Evolutionary conservation across 2,329 filamentous ascomycete species (phyloP).

Genomic region (Pseudogymnoascus sp.): DNA sequence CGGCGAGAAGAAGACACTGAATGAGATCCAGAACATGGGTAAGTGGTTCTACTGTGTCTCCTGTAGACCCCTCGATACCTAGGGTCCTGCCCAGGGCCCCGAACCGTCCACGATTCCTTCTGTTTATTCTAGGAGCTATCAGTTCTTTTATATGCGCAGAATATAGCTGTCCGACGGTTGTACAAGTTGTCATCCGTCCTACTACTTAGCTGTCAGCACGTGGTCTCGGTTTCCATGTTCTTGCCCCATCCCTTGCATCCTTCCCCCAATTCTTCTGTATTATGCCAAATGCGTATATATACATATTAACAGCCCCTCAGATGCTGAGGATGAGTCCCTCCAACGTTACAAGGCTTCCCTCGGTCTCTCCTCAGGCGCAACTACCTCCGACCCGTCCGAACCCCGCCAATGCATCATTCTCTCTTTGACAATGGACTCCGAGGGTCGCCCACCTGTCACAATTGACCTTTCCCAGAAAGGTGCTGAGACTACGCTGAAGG

Average conservation of each 20-base stretch:
- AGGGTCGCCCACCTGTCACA: slow-evolving; percentile 74
- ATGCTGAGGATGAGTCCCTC: slow-evolving; percentile 79
- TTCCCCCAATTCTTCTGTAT: background rate
- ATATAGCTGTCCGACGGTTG: slow-evolving; percentile 10
- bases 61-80: slow-evolving; percentile 7
- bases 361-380: slow-evolving; percentile 66
- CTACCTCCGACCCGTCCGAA: slow-evolving; percentile 70
- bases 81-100: background rate
- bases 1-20: slow-evolving; percentile 95
- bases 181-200: slow-evolving; percentile 1
- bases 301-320: slow-evolving; percentile 20
- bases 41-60: slow-evolving; percentile 34
- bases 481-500: slow-evolving; percentile 70
- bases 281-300: background rate
- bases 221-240: background rate
- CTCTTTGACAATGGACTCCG: slow-evolving; percentile 78
- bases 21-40: slow-evolving; percentile 93
- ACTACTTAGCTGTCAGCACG: background rate
- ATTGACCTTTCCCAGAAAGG: slow-evolving; percentile 76
- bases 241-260: no score
- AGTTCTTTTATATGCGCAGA: background rate
- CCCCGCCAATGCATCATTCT: slow-evolving; percentile 89
- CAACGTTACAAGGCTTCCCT: slow-evolving; percentile 97
- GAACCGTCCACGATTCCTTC: background rate
- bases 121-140: background rate